Percentiles rank a stretch among this genome's conserved stretches.
Evolutionary conservation across 257 asterid genomes (phyloP).

Genomic region (Solanum clarkiae): DNA sequence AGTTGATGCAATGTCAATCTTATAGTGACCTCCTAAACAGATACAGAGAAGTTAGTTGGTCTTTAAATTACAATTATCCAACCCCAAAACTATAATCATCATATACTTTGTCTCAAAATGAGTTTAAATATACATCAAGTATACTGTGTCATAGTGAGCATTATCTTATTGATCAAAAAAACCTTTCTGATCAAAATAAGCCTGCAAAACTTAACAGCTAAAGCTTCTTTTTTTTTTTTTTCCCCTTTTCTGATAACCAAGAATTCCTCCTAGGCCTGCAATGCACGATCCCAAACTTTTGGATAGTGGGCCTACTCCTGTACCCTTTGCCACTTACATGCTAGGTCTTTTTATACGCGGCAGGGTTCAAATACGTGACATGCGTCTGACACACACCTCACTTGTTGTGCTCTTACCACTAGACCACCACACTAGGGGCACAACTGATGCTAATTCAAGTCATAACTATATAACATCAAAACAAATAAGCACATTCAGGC

Average conservation of each 20-base stretch:
- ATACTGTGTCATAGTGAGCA: neutral
- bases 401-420: neutral
- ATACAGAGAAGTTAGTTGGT: neutral
- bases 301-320: neutral
- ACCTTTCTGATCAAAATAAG: neutral
- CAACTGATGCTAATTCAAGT: neutral
- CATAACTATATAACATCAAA: neutral
- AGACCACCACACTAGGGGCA: neutral
- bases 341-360: neutral
- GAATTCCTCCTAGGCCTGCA: neutral
- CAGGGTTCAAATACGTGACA: neutral
- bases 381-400: neutral
- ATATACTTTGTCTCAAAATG: neutral
- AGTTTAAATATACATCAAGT: neutral
- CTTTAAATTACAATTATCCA: neutral
- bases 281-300: neutral
- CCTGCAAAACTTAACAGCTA: neutral
- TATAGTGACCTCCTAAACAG: neutral
- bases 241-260: neutral
- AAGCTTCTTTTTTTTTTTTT: neutral
- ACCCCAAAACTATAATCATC: neutral
- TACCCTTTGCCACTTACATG: neutral
- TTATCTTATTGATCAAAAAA: neutral
- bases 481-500: neutral
- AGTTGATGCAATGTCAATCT: neutral